Conservation (phyloP, 306 rosid genomes). For the Ormosia semicastrata region DNA sequence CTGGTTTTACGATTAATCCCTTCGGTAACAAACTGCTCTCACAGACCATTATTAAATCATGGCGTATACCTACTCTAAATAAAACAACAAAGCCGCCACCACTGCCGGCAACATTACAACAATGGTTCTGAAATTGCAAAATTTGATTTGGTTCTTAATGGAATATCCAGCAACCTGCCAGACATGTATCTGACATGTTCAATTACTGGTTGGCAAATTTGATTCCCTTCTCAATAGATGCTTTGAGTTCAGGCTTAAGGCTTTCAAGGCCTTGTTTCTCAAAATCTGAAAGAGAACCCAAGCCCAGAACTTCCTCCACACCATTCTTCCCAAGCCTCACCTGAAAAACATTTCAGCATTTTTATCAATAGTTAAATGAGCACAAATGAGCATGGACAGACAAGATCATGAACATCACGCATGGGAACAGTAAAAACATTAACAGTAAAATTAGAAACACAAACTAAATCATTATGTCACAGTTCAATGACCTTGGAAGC, state of each 20-base stretch:
- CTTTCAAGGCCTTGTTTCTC: conserved; percentile 76
- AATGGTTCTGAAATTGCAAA: conserved; percentile 44
- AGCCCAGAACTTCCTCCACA: conserved; percentile 70
- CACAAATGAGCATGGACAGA: not conserved
- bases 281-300: conserved; percentile 80
- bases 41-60: conserved; percentile 29
- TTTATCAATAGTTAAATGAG: not conserved
- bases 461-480: not conserved
- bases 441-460: conserved; percentile 2
- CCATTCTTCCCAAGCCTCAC: conserved; percentile 95
- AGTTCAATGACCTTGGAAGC: conserved; percentile 80
- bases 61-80: conserved; percentile 33
- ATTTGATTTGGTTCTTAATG: conserved; percentile 32
- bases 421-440: not conserved
- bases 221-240: conserved; percentile 95
- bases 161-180: conserved; percentile 25
- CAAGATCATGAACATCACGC: not conserved
- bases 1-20: conserved; percentile 6
- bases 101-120: conserved; percentile 38
- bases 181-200: not conserved
- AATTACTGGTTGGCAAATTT: conserved; percentile 66
- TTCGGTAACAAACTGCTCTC: conserved; percentile 23
- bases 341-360: conserved; percentile 39
- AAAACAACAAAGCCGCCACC: conserved; percentile 33
- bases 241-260: conserved; percentile 70